Base-by-base conservation (phyloP, 108 stramenopile genomes). In the Licmophora abbreviata region DNA sequence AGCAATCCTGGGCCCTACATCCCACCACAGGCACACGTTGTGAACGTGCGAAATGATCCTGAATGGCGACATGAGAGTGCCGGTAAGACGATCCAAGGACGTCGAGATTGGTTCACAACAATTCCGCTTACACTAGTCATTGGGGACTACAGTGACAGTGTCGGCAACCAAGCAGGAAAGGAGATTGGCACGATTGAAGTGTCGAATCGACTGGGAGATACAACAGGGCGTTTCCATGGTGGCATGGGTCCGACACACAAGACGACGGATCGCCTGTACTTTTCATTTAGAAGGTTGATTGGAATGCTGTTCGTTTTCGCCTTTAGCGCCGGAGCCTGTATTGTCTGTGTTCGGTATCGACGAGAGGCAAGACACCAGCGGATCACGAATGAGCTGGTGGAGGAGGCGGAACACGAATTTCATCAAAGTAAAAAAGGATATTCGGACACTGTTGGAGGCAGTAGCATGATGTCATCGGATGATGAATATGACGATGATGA, bases 41-140 rank as follows among this genome's bases (percentile, higher is more conserved):
- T 91, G 36, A 96, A 96, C 61, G 90, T 86, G 32, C 68, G 95
- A 38, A 93, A 92, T 3, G 83, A 93, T 56, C 58, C 83, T 0
- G 65, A 79, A 6, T 96, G 92, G 87, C 64, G 52, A 18, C 61
- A 76, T 52, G 49, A 73, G 31, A 68, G 62, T 44, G 64, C 50
- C 28, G 82, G 69, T 10, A 88, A 84, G 34, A 36, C 69, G 24
- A 72, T 94, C 17, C 44, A 73, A 38, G 95, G 95, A 6, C 69
- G 85, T 23, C 44, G 82, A 11, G 72, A 82, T 47, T 95, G 91
- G 85, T 82, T 84, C 56, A 35, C 10, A 11, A 86, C 88, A 7
- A 52, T 56, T 18, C 83, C 84, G 3, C 37, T 83, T 8, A 83
- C 79, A 1, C 60, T 90, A 18, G 73, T 64, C 11, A 63, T 88